A percentile compares a stretch with the other conserved stretches of the same genome.
Conservation (phyloP, 2,329 filamentous ascomycete species). For the Colletotrichum simmondsii region DNA sequence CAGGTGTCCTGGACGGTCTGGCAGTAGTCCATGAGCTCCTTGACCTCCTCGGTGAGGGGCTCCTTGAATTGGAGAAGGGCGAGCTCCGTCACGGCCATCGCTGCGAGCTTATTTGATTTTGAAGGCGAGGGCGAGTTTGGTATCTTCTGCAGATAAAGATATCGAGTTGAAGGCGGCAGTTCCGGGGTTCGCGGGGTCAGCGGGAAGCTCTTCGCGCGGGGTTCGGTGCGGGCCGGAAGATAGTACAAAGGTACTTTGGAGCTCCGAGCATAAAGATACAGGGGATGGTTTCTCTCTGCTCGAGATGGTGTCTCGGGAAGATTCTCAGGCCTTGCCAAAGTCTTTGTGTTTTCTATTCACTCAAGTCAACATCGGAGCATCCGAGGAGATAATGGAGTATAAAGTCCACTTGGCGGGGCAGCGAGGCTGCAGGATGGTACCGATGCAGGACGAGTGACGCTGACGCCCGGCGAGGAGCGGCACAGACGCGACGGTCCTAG, state of each 20-base stretch:
- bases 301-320: background rate
- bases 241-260: background rate
- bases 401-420: slow-evolving; percentile 16
- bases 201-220: slow-evolving; percentile 17
- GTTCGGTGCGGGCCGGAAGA: slow-evolving; percentile 27
- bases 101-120: background rate
- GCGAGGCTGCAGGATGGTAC: slow-evolving; percentile 12
- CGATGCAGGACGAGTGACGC: slow-evolving; percentile 18
- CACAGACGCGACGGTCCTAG: slow-evolving; percentile 23
- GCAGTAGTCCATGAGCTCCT: slow-evolving; percentile 43
- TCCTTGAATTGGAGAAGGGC: slow-evolving; percentile 46
- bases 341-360: background rate
- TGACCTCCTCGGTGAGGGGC: slow-evolving; percentile 45
- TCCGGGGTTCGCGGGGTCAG: slow-evolving; percentile 10
- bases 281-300: background rate
- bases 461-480: slow-evolving; percentile 13
- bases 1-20: slow-evolving; percentile 52
- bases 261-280: background rate
- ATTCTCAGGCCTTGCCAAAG: background rate
- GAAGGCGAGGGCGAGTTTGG: background rate
- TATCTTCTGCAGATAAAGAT: background rate
- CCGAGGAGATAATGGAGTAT: background rate
- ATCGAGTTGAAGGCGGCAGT: background rate
- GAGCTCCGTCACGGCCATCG: slow-evolving; percentile 54
- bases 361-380: background rate